Evolutionary conservation across 2,329 filamentous ascomycete genomes (phyloP).

Genomic region (Neonectria magnoliae): DNA sequence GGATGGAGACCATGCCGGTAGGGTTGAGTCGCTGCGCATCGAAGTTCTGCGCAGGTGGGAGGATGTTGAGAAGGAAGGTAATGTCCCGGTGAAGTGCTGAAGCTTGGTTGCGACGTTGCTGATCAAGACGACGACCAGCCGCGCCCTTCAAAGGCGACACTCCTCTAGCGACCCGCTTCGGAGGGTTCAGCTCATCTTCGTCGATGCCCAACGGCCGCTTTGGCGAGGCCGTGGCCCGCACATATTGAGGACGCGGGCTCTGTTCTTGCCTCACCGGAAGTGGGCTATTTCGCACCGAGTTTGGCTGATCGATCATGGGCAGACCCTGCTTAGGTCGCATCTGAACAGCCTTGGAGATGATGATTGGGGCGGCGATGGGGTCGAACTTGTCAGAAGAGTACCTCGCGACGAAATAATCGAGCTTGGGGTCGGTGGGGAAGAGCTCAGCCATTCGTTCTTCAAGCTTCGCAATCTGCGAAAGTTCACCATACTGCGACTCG

Average conservation of each 20-base stretch:
- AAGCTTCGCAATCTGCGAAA: constrained; percentile 88
- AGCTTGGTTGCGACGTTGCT: constrained; percentile 72
- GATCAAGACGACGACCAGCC: constrained; percentile 84
- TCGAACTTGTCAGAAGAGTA: constrained; percentile 80
- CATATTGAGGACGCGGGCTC: constrained; percentile 60
- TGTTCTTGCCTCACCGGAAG: constrained; percentile 48
- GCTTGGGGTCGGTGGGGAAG: constrained; percentile 86
- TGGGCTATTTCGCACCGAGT: constrained; percentile 58
- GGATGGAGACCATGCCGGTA: constrained; percentile 75
- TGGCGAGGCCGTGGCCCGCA: constrained; percentile 62
- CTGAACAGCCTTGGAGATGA: constrained; percentile 84
- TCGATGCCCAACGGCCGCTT: constrained; percentile 72
- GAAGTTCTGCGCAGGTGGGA: constrained; percentile 79
- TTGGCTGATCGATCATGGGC: constrained; percentile 63
- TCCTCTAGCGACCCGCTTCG: constrained; percentile 87
- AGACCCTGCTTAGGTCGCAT: constrained; percentile 71
- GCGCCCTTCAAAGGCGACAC: constrained; percentile 93
- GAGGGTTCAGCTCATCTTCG: constrained; percentile 78
- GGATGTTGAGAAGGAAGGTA: constrained; percentile 73
- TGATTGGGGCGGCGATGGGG: constrained; percentile 80
- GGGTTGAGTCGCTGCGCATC: constrained; percentile 76
- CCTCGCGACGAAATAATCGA: constrained; percentile 79
- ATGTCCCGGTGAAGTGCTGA: constrained; percentile 78
- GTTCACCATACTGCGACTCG: constrained; percentile 92
- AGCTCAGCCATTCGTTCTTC: constrained; percentile 93